Conservation (phyloP, 306 rosid genomes). For the Rosa persica region DNA sequence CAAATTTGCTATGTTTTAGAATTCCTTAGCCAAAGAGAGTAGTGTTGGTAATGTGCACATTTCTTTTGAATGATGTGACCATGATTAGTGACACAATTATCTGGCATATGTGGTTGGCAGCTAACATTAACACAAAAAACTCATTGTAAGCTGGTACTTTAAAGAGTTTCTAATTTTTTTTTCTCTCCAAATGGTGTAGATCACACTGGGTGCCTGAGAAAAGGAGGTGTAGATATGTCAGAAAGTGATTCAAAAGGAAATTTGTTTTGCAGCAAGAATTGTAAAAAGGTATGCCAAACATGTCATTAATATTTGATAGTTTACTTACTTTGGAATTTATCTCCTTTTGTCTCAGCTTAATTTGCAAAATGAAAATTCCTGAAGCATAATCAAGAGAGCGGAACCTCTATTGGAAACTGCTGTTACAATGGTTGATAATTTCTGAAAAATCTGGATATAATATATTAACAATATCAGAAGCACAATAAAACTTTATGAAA, state of each 20-base stretch:
- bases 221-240: constrained; percentile 23
- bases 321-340: not conserved
- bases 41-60: not conserved
- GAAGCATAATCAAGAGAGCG: not conserved
- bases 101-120: too few species aligned
- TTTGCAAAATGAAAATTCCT: not conserved
- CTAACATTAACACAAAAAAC: not conserved
- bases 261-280: constrained; percentile 69
- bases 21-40: not conserved
- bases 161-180: constrained; percentile 17
- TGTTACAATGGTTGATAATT: not conserved
- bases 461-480: not conserved
- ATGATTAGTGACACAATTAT: not conserved
- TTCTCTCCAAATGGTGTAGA: constrained; percentile 43
- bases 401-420: not conserved
- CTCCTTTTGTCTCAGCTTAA: not conserved
- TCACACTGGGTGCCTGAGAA: constrained; percentile 61
- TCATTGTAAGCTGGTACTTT: not conserved
- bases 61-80: not conserved
- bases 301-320: not conserved
- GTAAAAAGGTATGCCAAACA: constrained; percentile 56
- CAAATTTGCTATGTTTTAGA: not conserved
- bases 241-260: constrained; percentile 25
- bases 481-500: not conserved
- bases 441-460: not conserved